Percentiles rank a stretch among this genome's conserved stretches.
phyloP scores from a whole-genome alignment of 768 basidiomycete genomes.

The Lactarius hengduanensis region DNA sequence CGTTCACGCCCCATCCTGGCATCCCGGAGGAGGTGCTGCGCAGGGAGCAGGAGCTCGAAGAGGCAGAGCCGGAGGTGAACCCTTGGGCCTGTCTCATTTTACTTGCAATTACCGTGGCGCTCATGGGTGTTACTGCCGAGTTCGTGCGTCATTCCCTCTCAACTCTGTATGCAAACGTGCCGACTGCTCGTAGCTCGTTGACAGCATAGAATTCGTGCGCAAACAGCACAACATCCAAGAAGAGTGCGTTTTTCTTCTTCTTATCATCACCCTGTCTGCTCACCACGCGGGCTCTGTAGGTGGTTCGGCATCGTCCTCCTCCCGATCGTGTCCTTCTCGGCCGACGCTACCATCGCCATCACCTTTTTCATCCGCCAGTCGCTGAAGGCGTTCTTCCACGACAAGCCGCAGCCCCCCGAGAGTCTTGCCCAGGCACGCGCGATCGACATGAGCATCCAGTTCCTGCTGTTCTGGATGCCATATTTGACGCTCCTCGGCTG shows the following conservation, averaged over 20 bases:
- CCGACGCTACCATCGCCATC: slow-evolving; percentile 62
- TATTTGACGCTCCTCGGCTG: slow-evolving; percentile 66
- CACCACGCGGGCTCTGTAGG: slow-evolving; percentile 35
- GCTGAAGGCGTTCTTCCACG: slow-evolving; percentile 41
- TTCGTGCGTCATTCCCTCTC: slow-evolving; percentile 46
- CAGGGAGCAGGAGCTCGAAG: slow-evolving; percentile 42
- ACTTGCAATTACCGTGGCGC: slow-evolving; percentile 50
- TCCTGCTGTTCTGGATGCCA: slow-evolving; percentile 78
- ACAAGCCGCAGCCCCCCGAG: slow-evolving; percentile 44
- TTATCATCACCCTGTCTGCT: not conserved
- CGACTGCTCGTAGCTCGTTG: slow-evolving; percentile 49
- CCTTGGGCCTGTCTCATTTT: slow-evolving; percentile 60
- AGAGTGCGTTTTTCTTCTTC: slow-evolving; percentile 45
- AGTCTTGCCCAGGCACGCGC: slow-evolving; percentile 63
- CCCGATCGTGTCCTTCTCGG: slow-evolving; percentile 71
- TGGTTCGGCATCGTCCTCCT: slow-evolving; percentile 75
- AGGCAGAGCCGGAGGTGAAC: slow-evolving; percentile 56
- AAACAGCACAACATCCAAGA: slow-evolving; percentile 43
- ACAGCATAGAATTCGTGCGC: slow-evolving; percentile 58
- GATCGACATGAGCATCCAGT: slow-evolving; percentile 78
- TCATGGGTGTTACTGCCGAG: slow-evolving; percentile 72
- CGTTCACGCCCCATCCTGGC: slow-evolving; percentile 41
- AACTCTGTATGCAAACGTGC: not conserved
- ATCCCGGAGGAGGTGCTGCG: slow-evolving; percentile 36
- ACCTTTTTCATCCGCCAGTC: slow-evolving; percentile 52